Conservation (phyloP, 164 flowering plant species). For the Tetracentron sinense region DNA sequence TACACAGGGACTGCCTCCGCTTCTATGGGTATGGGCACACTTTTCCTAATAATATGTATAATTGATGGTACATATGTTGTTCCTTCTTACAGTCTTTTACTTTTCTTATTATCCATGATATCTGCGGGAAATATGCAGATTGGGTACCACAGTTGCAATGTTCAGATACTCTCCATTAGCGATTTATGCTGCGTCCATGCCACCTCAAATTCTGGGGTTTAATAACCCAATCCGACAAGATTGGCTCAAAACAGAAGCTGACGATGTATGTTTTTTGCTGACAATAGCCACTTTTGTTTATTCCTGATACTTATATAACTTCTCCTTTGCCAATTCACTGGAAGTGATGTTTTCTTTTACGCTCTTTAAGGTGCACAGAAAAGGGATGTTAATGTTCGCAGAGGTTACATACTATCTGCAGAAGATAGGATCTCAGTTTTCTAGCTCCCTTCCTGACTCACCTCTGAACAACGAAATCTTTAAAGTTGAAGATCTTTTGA, state of each 20-base stretch:
- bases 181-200: conserved; percentile 57
- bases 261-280: conserved; percentile 42
- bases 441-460: conserved; percentile 20
- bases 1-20: conserved; percentile 57
- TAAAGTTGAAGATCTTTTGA: conserved; percentile 63
- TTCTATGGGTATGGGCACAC: conserved; percentile 75
- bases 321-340: neutral
- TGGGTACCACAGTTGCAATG: conserved; percentile 79
- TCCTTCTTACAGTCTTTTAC: neutral
- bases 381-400: conserved; percentile 52
- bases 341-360: conserved; percentile 7
- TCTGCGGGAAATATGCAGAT: conserved; percentile 38
- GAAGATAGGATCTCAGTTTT: conserved; percentile 35
- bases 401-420: conserved; percentile 53
- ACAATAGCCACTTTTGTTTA: neutral
- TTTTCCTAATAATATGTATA: neutral
- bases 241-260: conserved; percentile 51
- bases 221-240: conserved; percentile 37
- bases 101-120: neutral
- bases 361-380: conserved; percentile 46
- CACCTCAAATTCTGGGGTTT: conserved; percentile 66
- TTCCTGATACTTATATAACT: conserved; percentile 3
- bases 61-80: neutral
- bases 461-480: conserved; percentile 37
- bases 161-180: conserved; percentile 63